A percentile compares a stretch with the other conserved stretches of the same genome.
phyloP scores from a whole-genome alignment of 306 rosid species.

The Pyrus betulifolia region DNA sequence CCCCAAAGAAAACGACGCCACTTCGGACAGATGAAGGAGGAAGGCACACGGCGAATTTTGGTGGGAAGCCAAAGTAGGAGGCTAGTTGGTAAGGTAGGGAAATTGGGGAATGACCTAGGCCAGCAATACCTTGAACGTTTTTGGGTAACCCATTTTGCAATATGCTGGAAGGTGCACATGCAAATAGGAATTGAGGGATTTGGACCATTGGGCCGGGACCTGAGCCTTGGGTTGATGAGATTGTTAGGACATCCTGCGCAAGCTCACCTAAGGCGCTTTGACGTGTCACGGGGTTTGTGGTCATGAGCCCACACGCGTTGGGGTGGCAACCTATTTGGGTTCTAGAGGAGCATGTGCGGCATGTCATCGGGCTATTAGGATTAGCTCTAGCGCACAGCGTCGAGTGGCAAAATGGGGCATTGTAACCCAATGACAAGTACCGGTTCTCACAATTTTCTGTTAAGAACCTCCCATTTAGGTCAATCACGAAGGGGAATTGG shows the following conservation, averaged over 20 bases:
- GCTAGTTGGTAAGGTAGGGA: conserved; percentile 37
- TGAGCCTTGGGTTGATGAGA: conserved; percentile 15
- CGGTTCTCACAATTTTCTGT: conserved; percentile 38
- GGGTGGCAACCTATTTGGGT: conserved; percentile 38
- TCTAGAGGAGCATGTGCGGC: conserved; percentile 20
- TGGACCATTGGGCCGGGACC: conserved; percentile 17
- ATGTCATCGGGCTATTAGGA: conserved; percentile 23
- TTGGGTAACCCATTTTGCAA: conserved; percentile 35
- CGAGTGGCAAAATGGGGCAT: conserved; percentile 48
- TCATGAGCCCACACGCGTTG: conserved; percentile 34
- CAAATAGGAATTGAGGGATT: conserved; percentile 43
- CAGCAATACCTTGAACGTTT: conserved; percentile 29
- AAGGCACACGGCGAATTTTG: conserved; percentile 40
- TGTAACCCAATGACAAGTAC: conserved; percentile 29
- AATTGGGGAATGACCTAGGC: conserved; percentile 39
- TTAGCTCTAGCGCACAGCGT: conserved; percentile 39
- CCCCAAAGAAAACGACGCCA: conserved; percentile 41
- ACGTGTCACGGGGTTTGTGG: conserved; percentile 39
- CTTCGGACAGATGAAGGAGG: neutral
- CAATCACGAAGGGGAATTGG: conserved; percentile 29
- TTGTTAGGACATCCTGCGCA: conserved; percentile 34
- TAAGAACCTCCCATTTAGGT: conserved; percentile 34
- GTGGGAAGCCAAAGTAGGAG: conserved; percentile 39
- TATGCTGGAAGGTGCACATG: conserved; percentile 41
- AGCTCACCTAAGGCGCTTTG: conserved; percentile 35